These are phyloP conservation scores for Claviceps spartinae DNA, from an alignment of 2,329 filamentous ascomycete genomes.

Conservation along the genomic window DNA sequence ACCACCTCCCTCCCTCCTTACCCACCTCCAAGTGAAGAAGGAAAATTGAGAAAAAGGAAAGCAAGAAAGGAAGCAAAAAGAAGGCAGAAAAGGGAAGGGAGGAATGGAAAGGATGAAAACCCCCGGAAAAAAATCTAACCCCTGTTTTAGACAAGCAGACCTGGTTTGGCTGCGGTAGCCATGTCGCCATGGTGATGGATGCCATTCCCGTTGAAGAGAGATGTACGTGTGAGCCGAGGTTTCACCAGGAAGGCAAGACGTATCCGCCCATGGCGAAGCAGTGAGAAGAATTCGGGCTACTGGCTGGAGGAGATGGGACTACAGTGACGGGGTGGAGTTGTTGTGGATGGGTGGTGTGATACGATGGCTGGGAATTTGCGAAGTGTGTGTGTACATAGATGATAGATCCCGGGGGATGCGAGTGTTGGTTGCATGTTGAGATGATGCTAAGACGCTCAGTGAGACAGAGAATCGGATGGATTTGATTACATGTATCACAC, in stretches of 20 bases:
- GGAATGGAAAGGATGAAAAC: not conserved
- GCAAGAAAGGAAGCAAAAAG: not conserved
- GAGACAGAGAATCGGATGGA: slow-evolving; percentile 14
- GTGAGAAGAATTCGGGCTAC: slow-evolving; percentile 11
- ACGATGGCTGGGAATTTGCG: too few species aligned
- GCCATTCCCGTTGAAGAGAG: slow-evolving; percentile 41
- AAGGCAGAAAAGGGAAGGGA: not conserved
- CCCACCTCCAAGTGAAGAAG: too few species aligned
- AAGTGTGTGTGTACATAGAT: too few species aligned
- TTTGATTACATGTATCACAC: not conserved
- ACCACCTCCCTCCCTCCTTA: too few species aligned
- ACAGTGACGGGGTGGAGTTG: too few species aligned
- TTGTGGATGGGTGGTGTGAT: too few species aligned
- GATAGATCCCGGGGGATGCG: too few species aligned
- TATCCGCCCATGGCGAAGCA: slow-evolving; percentile 50
- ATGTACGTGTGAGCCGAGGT: slow-evolving; percentile 52
- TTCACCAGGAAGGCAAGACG: slow-evolving; percentile 44
- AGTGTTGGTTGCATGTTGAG: too few species aligned
- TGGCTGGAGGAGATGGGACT: slow-evolving; percentile 13
- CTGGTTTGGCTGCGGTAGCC: slow-evolving; percentile 53
- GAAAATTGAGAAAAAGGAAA: too few species aligned
- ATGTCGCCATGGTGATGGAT: slow-evolving; percentile 50
- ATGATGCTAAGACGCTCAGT: slow-evolving; percentile 6
- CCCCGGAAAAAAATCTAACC: not conserved
- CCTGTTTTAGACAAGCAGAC: slow-evolving; percentile 36